Percentiles rank a stretch among this genome's conserved stretches.
Evolutionary conservation across 192 early-diverging fungal species (phyloP).

Genomic region (Backusella westeae): DNA sequence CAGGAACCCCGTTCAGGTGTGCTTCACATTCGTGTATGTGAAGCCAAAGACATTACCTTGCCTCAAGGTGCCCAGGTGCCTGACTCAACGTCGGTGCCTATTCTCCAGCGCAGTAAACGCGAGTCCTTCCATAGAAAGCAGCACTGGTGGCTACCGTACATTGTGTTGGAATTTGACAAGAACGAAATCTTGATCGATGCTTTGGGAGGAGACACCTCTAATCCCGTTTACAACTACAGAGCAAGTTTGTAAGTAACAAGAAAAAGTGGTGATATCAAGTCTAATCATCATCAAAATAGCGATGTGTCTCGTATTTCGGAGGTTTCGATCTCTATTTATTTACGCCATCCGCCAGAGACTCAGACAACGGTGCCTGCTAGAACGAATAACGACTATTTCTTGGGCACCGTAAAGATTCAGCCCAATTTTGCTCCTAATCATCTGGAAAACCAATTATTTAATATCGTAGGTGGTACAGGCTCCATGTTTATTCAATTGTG

Average conservation of each 20-base stretch:
- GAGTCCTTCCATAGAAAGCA: conserved; percentile 54
- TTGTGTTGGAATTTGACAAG: conserved; percentile 95
- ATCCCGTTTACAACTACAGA: conserved; percentile 77
- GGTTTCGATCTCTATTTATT: conserved; percentile 58
- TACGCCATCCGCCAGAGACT: conserved; percentile 47
- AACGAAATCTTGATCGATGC: conserved; percentile 87
- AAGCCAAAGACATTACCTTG: conserved; percentile 73
- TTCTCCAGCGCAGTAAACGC: conserved; percentile 51
- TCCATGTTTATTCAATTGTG: conserved; percentile 69
- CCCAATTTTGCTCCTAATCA: conserved; percentile 49
- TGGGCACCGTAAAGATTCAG: conserved; percentile 52
- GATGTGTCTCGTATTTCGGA: conserved; percentile 62
- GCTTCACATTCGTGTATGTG: conserved; percentile 77
- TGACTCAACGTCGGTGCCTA: conserved; percentile 40
- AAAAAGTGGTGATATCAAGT: too few relatives aligned
- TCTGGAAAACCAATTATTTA: conserved; percentile 30
- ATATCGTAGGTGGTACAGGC: conserved; percentile 58
- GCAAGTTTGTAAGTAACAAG: conserved; percentile 64
- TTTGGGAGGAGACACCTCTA: conserved; percentile 70
- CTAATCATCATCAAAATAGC: conserved; percentile 25
- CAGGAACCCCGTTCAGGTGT: conserved; percentile 42
- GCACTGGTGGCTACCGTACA: conserved; percentile 74
- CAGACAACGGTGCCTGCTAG: conserved; percentile 35
- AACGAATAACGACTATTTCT: conserved; percentile 51
- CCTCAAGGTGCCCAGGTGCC: conserved; percentile 61